phyloP scores from a whole-genome alignment of 2,329 filamentous ascomycete genomes.

The Chrysoporthe deuterocubensis region DNA sequence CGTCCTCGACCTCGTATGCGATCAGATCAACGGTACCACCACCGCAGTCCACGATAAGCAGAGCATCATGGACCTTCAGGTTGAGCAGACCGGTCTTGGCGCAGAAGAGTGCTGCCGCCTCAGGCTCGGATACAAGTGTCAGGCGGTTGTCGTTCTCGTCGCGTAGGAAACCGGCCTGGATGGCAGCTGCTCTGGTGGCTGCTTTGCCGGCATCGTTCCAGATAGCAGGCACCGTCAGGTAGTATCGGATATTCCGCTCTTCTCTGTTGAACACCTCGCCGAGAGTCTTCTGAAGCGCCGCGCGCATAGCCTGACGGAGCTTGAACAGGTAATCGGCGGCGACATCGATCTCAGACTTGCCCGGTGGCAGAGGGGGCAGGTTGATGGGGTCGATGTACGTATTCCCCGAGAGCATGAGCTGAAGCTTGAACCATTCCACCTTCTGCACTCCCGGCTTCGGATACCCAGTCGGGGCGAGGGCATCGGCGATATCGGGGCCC shows the following conservation, averaged over 20 bases:
- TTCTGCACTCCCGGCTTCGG: conserved; percentile 98
- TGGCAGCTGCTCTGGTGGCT: conserved; percentile 91
- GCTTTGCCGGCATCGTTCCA: conserved; percentile 99
- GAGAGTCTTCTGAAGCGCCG: conserved; percentile 92
- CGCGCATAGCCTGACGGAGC: conserved; percentile 93
- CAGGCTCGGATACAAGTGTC: conserved; percentile 93
- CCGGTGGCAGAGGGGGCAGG: conserved; percentile 92
- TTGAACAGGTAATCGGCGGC: conserved; percentile 99
- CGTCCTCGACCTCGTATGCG: conserved; percentile 97
- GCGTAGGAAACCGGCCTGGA: conserved; percentile 93
- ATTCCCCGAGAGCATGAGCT: conserved; percentile 98
- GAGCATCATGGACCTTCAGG: conserved; percentile 97
- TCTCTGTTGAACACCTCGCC: conserved; percentile 98
- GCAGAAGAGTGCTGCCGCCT: conserved; percentile 96
- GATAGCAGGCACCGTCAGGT: conserved; percentile 97
- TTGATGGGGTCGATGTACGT: conserved; percentile 99
- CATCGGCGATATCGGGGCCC: conserved; percentile 97
- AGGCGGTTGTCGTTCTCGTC: conserved; percentile 98
- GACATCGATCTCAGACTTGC: conserved; percentile 98
- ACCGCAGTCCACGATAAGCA: conserved; percentile 96
- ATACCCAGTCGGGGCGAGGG: conserved; percentile 93
- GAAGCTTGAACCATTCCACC: conserved; percentile 99
- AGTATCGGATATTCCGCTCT: conserved; percentile 97
- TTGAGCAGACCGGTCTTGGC: conserved; percentile 95
- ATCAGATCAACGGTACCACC: conserved; percentile 99